A percentile compares a stretch with the other conserved stretches of the same genome.
Evolutionary conservation across 1,139 yeast species (phyloP).

Genomic region (Petasospora rhodanensis): DNA sequence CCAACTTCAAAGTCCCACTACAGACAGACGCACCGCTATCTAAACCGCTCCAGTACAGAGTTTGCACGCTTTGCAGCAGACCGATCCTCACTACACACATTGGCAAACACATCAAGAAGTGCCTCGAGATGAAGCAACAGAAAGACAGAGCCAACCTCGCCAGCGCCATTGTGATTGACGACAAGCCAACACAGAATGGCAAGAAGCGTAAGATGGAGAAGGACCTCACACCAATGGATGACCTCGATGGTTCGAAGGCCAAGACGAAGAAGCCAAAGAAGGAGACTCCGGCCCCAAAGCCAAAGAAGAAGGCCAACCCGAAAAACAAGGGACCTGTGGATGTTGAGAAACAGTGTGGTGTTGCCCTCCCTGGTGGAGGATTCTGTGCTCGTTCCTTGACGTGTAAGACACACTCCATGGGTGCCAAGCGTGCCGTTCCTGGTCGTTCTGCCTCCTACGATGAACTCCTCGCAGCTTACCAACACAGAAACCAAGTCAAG

Average conservation of each 20-base stretch:
- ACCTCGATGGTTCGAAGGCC: slow-evolving; percentile 33
- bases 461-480: slow-evolving; percentile 80
- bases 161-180: slow-evolving; percentile 1
- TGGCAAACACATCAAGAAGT: slow-evolving; percentile 41
- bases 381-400: slow-evolving; percentile 92
- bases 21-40: slow-evolving; percentile 38
- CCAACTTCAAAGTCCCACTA: slow-evolving; percentile 24
- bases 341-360: slow-evolving; percentile 96
- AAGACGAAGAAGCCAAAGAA: slow-evolving; percentile 20
- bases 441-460: slow-evolving; percentile 95
- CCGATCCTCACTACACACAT: slow-evolving; percentile 54
- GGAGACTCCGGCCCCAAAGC: slow-evolving; percentile 29
- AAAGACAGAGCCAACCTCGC: slow-evolving; percentile 24
- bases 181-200: slow-evolving; percentile 8
- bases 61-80: slow-evolving; percentile 62
- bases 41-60: slow-evolving; percentile 48
- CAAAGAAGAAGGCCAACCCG: slow-evolving; percentile 48
- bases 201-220: slow-evolving; percentile 18
- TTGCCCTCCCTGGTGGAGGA: slow-evolving; percentile 86
- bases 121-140: slow-evolving; percentile 44
- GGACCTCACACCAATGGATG: slow-evolving; percentile 17
- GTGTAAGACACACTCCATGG: slow-evolving; percentile 97
- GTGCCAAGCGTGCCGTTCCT: slow-evolving; percentile 90
- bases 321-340: slow-evolving; percentile 82
- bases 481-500: slow-evolving; percentile 87